Evolutionary conservation across 352 stramenopile species (phyloP).

Genomic region (Thraustochytrium striatum): DNA sequence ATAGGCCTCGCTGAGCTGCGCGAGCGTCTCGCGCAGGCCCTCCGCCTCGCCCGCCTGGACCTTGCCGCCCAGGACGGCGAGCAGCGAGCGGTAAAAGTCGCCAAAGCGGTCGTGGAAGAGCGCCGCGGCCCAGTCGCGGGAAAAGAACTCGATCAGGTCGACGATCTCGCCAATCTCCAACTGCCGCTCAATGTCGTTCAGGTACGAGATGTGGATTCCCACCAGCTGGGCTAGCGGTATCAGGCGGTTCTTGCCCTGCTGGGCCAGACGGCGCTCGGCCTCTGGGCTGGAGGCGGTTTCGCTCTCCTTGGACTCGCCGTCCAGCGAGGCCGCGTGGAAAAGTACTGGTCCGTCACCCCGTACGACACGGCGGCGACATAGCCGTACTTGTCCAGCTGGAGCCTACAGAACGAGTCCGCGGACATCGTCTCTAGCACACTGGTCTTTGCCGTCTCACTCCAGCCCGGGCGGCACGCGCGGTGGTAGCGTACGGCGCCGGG

Average conservation of each 20-base stretch:
- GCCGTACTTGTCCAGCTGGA: background rate
- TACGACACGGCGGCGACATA: conserved; percentile 26
- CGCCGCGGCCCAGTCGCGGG: conserved; percentile 66
- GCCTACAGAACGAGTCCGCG: background rate
- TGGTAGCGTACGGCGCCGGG: conserved; percentile 9
- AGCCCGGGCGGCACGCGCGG: conserved; percentile 22
- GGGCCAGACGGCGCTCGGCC: background rate
- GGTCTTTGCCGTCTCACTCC: background rate
- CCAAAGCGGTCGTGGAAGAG: conserved; percentile 69
- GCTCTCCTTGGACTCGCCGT: background rate
- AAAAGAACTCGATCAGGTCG: conserved; percentile 74
- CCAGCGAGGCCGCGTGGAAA: too few relatives aligned
- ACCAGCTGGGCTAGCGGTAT: conserved; percentile 65
- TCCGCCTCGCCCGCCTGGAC: conserved; percentile 64
- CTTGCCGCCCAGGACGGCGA: conserved; percentile 60
- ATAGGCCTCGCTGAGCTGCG: conserved; percentile 62
- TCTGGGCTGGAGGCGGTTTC: background rate
- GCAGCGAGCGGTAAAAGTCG: conserved; percentile 64
- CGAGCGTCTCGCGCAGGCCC: conserved; percentile 63
- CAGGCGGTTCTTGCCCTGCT: conserved; percentile 54
- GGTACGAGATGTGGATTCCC: conserved; percentile 71
- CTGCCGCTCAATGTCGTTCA: conserved; percentile 70
- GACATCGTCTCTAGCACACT: conserved; percentile 18
- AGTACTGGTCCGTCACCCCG: background rate
- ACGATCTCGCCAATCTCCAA: conserved; percentile 65